These are phyloP conservation scores for Phytophthora vignae DNA, from an alignment of 352 stramenopile species.

Conservation along the genomic window DNA sequence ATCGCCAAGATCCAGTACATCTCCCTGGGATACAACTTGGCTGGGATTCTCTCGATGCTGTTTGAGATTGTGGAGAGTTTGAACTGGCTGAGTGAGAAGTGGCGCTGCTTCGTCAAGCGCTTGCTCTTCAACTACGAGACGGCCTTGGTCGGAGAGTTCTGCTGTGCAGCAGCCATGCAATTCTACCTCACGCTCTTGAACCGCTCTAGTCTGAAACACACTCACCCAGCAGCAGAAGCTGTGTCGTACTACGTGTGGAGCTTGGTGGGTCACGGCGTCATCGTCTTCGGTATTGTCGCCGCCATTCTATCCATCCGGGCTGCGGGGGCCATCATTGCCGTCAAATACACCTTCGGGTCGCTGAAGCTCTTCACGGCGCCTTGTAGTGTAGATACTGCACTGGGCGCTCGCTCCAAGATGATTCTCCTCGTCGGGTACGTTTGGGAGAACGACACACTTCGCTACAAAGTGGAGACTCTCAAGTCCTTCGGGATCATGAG, in stretches of 20 bases:
- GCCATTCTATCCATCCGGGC: slow-evolving; percentile 20
- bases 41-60: slow-evolving; percentile 24
- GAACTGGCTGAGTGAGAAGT: slow-evolving; percentile 5
- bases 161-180: slow-evolving; percentile 17
- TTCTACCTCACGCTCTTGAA: slow-evolving; percentile 30
- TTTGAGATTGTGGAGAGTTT: slow-evolving; percentile 32
- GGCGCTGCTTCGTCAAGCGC: slow-evolving; percentile 6
- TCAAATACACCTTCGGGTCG: slow-evolving; percentile 13
- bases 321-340: slow-evolving; percentile 6
- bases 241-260: slow-evolving; percentile 31
- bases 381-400: slow-evolving; percentile 18
- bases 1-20: slow-evolving; percentile 31
- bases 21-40: slow-evolving; percentile 25
- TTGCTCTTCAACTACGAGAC: slow-evolving; percentile 37
- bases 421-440: slow-evolving; percentile 12
- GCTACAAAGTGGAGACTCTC: slow-evolving; percentile 4
- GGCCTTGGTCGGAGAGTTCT: slow-evolving; percentile 22
- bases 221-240: slow-evolving; percentile 9
- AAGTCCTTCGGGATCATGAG: slow-evolving; percentile 17
- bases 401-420: slow-evolving; percentile 15
- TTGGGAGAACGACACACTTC: slow-evolving; percentile 3
- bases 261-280: slow-evolving; percentile 17
- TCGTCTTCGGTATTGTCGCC: slow-evolving; percentile 24
- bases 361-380: slow-evolving; percentile 5
- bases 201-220: slow-evolving; percentile 18